Conservation (phyloP, 768 basidiomycete genomes). For the Pleurotus tuoliensis region DNA sequence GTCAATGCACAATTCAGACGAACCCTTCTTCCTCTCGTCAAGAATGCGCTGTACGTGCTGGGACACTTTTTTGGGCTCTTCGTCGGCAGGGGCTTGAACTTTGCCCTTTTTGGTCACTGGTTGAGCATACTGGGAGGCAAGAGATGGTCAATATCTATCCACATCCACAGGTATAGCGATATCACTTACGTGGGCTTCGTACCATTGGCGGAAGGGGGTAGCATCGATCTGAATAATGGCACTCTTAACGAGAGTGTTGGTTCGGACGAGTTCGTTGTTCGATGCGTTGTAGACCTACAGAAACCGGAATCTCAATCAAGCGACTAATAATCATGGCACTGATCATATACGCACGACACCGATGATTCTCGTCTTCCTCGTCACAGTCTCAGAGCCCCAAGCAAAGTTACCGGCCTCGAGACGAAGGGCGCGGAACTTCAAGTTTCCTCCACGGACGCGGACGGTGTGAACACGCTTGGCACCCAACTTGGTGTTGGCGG, state of each 20-base stretch:
- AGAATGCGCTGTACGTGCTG: slow-evolving; percentile 85
- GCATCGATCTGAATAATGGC: slow-evolving; percentile 98
- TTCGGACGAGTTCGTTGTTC: slow-evolving; percentile 99
- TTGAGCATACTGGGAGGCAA: slow-evolving; percentile 73
- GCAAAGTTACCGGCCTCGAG: slow-evolving; percentile 98
- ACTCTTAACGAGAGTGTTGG: slow-evolving; percentile 97
- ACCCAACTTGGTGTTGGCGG: slow-evolving; percentile 96
- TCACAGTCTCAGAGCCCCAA: slow-evolving; percentile 94
- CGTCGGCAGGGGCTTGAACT: slow-evolving; percentile 46
- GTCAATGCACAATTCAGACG: slow-evolving; percentile 9
- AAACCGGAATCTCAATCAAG: not conserved
- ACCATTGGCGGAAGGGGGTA: slow-evolving; percentile 99
- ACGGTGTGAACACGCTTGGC: slow-evolving; percentile 93
- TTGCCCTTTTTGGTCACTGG: slow-evolving; percentile 92
- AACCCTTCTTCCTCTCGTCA: slow-evolving; percentile 90
- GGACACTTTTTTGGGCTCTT: slow-evolving; percentile 76
- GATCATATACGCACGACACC: slow-evolving; percentile 69
- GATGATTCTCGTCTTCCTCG: slow-evolving; percentile 94
- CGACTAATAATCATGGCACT: not conserved
- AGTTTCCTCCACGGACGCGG: slow-evolving; percentile 92
- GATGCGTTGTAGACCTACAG: slow-evolving; percentile 94
- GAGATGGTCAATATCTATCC: not conserved
- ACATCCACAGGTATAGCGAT: not conserved
- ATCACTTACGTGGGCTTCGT: slow-evolving; percentile 88
- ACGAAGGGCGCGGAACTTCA: slow-evolving; percentile 94